Percentiles rank a stretch among this genome's conserved stretches.
phyloP scores from a whole-genome alignment of 2,329 filamentous ascomycete species.

The Pezicula carpinea region DNA sequence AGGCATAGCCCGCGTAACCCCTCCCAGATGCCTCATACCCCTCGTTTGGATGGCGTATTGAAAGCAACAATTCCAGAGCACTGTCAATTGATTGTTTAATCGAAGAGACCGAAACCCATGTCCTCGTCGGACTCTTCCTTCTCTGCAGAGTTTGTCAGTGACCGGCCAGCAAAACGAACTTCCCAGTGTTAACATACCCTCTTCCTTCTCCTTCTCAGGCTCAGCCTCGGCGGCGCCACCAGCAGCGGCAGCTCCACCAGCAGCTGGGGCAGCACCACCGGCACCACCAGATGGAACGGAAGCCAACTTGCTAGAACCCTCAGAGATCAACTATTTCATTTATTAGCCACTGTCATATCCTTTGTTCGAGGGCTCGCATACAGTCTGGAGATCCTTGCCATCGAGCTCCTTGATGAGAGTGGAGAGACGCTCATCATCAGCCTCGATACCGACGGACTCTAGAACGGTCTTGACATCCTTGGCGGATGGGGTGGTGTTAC shows the following conservation, averaged over 20 bases:
- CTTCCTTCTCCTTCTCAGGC: conserved; percentile 65
- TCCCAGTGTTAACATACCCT: conserved; percentile 63
- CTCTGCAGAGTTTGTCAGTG: conserved; percentile 36
- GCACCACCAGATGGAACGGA: conserved; percentile 92
- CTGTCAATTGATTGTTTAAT: conserved; percentile 46
- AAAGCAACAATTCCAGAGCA: conserved; percentile 18
- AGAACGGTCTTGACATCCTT: conserved; percentile 85
- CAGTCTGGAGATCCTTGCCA: conserved; percentile 91
- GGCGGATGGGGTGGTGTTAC: conserved; percentile 85
- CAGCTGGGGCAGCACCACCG: conserved; percentile 65
- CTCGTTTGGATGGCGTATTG: conserved; percentile 16
- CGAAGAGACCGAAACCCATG: conserved; percentile 74
- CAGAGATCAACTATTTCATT: conserved; percentile 72
- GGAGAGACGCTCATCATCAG: conserved; percentile 79
- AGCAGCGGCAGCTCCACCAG: conserved; percentile 63
- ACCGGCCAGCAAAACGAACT: conserved; percentile 5
- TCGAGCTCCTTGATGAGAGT: conserved; percentile 86
- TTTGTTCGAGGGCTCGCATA: conserved; percentile 40
- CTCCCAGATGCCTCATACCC: conserved; percentile 20
- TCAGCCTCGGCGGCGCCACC: conserved; percentile 62
- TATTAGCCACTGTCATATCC: conserved; percentile 20
- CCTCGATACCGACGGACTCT: conserved; percentile 90
- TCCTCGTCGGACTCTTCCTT: conserved; percentile 71
- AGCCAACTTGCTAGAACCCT: conserved; percentile 90
- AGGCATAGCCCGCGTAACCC: conserved; percentile 25